A percentile compares a stretch with the other conserved stretches of the same genome.
These are phyloP conservation scores for Strobilomyces confusus DNA, from an alignment of 768 basidiomycete species.

Conservation along the genomic window DNA sequence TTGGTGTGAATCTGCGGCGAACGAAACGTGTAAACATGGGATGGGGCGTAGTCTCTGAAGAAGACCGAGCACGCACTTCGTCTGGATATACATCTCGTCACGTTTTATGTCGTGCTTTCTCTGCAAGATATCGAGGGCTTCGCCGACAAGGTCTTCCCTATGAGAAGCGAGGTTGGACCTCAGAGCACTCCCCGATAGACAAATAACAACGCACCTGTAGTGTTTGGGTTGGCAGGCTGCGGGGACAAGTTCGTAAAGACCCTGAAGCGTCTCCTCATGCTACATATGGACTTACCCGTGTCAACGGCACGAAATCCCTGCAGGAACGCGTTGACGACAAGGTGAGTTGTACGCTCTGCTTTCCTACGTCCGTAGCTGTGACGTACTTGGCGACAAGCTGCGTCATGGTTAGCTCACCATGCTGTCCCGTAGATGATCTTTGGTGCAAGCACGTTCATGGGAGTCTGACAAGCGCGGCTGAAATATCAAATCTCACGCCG, in stretches of 20 bases:
- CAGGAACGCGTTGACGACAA: constrained; percentile 69
- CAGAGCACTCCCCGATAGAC: background rate
- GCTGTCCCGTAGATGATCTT: constrained; percentile 61
- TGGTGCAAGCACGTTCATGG: constrained; percentile 33
- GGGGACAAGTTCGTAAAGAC: constrained; percentile 6
- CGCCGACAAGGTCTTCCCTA: constrained; percentile 80
- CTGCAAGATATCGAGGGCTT: constrained; percentile 56
- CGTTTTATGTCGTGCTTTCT: constrained; percentile 59
- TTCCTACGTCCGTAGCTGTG: constrained; percentile 50
- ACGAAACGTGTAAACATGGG: background rate
- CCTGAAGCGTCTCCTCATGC: constrained; percentile 6
- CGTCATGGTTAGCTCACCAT: constrained; percentile 38
- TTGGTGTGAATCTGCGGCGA: constrained; percentile 59
- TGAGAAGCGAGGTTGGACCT: background rate
- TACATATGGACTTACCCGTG: constrained; percentile 51
- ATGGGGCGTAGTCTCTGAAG: background rate
- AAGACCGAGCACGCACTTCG: constrained; percentile 49
- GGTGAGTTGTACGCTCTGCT: constrained; percentile 60
- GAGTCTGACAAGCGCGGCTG: constrained; percentile 3
- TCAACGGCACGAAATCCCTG: constrained; percentile 81
- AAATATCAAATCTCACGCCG: constrained; percentile 18
- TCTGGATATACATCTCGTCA: constrained; percentile 73
- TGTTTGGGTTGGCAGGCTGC: constrained; percentile 70
- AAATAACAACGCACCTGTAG: constrained; percentile 46
- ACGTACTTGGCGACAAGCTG: background rate